phyloP scores from a whole-genome alignment of 441 rosid genomes.

The Pelargonium cotyledonis region DNA sequence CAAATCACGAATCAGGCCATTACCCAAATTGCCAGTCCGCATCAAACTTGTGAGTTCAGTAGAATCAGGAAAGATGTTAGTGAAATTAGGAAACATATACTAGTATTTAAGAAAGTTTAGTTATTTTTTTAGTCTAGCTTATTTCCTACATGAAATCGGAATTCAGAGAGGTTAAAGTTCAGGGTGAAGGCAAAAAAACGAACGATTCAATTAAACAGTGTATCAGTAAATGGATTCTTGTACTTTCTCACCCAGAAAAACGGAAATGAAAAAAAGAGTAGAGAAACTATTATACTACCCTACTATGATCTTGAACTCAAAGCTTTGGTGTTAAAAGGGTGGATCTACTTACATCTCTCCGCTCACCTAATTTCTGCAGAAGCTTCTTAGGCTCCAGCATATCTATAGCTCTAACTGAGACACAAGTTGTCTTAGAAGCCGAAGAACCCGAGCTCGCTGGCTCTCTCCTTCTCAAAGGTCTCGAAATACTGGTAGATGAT shows the following conservation, averaged over 20 bases:
- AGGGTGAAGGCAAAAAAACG: too few species aligned
- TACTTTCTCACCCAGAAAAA: neutral
- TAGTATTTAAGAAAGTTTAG: too few species aligned
- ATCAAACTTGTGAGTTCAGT: too few species aligned
- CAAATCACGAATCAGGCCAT: too few species aligned
- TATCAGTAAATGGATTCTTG: neutral
- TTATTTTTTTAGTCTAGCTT: too few species aligned
- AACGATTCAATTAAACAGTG: neutral
- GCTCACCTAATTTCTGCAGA: neutral
- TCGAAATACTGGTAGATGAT: conserved; percentile 95
- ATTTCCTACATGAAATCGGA: too few species aligned
- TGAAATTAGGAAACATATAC: too few species aligned
- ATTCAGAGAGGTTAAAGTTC: too few species aligned
- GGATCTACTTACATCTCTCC: too few species aligned
- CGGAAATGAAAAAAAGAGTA: neutral
- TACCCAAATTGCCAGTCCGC: too few species aligned
- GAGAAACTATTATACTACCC: neutral
- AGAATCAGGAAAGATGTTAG: too few species aligned
- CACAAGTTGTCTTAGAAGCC: conserved; percentile 29
- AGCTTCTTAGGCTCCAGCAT: neutral
- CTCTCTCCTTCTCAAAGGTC: conserved; percentile 94
- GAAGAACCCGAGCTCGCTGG: conserved; percentile 91
- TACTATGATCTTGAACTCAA: neutral
- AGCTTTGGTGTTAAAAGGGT: neutral
- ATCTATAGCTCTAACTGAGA: neutral